phyloP scores from a whole-genome alignment of 495 filamentous ascomycete species.

The Penicillium roqueforti region DNA sequence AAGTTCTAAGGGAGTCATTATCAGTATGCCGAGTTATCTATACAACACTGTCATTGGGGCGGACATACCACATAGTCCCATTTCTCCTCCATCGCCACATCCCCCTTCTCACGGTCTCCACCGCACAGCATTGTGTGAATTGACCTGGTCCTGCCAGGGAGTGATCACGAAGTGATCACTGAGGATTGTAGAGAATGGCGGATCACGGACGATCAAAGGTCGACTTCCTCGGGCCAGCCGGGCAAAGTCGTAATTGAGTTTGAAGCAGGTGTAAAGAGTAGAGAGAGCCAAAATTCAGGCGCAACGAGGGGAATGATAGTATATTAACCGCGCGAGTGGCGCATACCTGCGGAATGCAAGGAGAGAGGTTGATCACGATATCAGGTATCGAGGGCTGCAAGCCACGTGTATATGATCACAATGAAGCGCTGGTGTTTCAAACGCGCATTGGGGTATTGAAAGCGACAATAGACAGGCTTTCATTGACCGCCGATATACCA shows the following conservation, averaged over 20 bases:
- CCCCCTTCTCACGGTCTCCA: conserved; percentile 64
- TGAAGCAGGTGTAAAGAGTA: conserved; percentile 9
- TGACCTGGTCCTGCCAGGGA: conserved; percentile 36
- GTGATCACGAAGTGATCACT: conserved; percentile 13
- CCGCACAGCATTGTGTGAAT: conserved; percentile 63
- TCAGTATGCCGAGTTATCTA: conserved; percentile 10
- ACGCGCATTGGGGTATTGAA: conserved; percentile 14
- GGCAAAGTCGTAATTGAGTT: conserved; percentile 29
- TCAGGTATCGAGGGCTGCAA: conserved; percentile 1
- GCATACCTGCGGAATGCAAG: conserved; percentile 21
- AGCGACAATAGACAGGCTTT: conserved; percentile 1
- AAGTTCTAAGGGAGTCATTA: conserved; percentile 63
- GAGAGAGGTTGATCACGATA: conserved; percentile 1
- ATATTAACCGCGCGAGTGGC: conserved; percentile 22
- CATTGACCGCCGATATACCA: conserved; percentile 19
- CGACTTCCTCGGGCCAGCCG: conserved; percentile 46
- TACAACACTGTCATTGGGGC: not conserved
- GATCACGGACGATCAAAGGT: conserved; percentile 6
- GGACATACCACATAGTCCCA: conserved; percentile 88
- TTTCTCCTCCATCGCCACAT: conserved; percentile 74
- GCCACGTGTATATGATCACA: conserved; percentile 5
- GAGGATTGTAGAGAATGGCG: conserved; percentile 3
- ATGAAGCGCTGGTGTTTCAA: conserved; percentile 16
- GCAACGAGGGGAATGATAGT: conserved; percentile 10
- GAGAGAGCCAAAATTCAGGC: not conserved